Base-by-base conservation (phyloP, 768 basidiomycete species). In the Mycena sanguinolenta region DNA sequence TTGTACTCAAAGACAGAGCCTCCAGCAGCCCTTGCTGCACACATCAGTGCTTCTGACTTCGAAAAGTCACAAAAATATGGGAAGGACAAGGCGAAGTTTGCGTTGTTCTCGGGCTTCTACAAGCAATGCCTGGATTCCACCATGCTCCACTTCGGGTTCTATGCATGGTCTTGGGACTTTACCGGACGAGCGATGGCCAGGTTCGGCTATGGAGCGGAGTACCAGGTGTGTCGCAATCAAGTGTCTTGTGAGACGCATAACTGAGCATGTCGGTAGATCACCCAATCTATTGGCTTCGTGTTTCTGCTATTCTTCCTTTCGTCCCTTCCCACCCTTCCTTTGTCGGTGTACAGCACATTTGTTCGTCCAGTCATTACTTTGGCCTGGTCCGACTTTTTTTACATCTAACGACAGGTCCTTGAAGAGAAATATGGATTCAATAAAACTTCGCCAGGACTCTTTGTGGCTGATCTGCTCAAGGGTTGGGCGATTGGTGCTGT, bases 381-480 rank as follows among this genome's bases (percentile, higher is more conserved):
- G 17, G 32, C 21, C 44, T 28, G 28, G 30, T 9, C 21, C 39
- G 30, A 52, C 12, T 32, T 34, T 42, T n/a, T 16, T 32, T 58
- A 27, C 19, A 23, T 50, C 28, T 23, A 13, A 10, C 21, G 44
- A 21, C 63, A 70, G 69, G 69, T 71, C 7, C 85, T 99, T 44
- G 98, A 99, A 81, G 93, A 97, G 78, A 93, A 92, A 73, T 95
- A 98, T 73, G 97, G 97, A 0, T 99, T 98, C 86, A 99, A 99
- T 87, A 98, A 99, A 83, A 96, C 91, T 7, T 95, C 96, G 0
- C 88, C 89, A 1, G 75, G 75, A 19, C 83, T 97, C 4, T 99
- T 95, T 80, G 78, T 96, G 61, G 82, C 86, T 2, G 97, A 99
- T 79, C 77, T 94, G 42, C 34, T 97, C 75, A 98, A 98, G 80